Evolutionary conservation across 1,284 basidiomycete species (phyloP).

Genomic region (Violaceomyces palustris): DNA sequence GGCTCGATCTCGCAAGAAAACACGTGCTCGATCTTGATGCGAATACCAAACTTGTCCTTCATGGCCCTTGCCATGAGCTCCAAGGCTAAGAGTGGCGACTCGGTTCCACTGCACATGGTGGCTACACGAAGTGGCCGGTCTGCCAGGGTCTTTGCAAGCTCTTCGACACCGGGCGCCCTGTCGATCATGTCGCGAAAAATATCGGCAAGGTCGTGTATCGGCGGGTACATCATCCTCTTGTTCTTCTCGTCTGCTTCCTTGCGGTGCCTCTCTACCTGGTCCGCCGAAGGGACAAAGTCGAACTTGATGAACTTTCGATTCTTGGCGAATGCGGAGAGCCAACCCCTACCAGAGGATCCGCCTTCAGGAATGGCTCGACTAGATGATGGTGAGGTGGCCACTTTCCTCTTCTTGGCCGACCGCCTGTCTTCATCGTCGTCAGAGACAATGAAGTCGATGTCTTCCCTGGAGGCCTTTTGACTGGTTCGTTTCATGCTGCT

Average conservation of each 20-base stretch:
- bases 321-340: slow-evolving; percentile 21
- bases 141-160: slow-evolving; percentile 62
- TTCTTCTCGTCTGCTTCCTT: slow-evolving; percentile 16
- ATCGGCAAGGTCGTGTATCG: slow-evolving; percentile 69
- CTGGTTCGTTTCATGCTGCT: background rate
- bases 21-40: slow-evolving; percentile 77
- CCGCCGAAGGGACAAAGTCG: slow-evolving; percentile 19
- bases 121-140: slow-evolving; percentile 85
- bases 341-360: slow-evolving; percentile 20
- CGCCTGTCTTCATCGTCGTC: slow-evolving; percentile 15
- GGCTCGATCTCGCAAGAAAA: slow-evolving; percentile 98
- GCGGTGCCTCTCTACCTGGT: slow-evolving; percentile 6
- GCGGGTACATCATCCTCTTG: slow-evolving; percentile 58
- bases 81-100: slow-evolving; percentile 84
- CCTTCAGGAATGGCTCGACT: too few species aligned
- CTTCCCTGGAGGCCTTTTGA: background rate
- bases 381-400: slow-evolving; percentile 3
- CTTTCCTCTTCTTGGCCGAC: slow-evolving; percentile 6
- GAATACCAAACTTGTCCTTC: slow-evolving; percentile 64
- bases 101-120: slow-evolving; percentile 95
- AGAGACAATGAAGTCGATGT: slow-evolving; percentile 1
- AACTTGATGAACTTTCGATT: slow-evolving; percentile 16
- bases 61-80: slow-evolving; percentile 74
- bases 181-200: slow-evolving; percentile 81
- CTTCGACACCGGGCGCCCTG: slow-evolving; percentile 58